Base-by-base conservation (phyloP, 441 rosid species). In the Erodium trifolium region DNA sequence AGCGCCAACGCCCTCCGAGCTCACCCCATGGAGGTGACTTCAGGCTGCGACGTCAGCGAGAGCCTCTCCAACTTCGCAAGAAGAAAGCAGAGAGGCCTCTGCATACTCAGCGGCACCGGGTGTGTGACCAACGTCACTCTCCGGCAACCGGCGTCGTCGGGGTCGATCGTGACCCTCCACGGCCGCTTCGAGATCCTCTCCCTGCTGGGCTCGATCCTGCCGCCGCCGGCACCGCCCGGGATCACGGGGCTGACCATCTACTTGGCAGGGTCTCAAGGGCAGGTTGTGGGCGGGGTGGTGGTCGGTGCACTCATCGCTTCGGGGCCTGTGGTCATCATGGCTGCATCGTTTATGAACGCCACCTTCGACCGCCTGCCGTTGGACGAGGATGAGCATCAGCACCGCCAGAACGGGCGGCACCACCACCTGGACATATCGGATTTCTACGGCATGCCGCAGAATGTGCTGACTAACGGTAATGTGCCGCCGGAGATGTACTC, bases 151-250 rank as follows among this genome's bases (percentile, higher is more conserved):
- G 78, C 87, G 3, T 81, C 91, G 3, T 73, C 93, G 5, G 88
- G 91, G 18, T 84, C 85, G 0, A 83, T 86, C 10, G 84, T 86
- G 51, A 88, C 93, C 5, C 85, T 86, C 70, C 91, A 85, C 1
- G 93, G 93, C 69, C 85, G 93, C 65, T 88, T 82, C 37, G 93
- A 86, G 82, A 88, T 88, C 67, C 87, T 88, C 31, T 88, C 93
- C 0, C 71, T 88, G 78, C 84, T 83, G 0, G 93, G 93, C 27
- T 86, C 91, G 0, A 81, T 88, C 78, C 79, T 88, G 71, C 91
- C 89, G 14, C 91, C 91, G 16, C 93, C 91, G 6, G 86, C 91
- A 47, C 93, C 93, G 0, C 86, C 86, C 3, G 91, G 88, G 37
- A 82, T 86, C 31, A 82, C 88, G 0, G 91, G 93, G 70, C 72